A percentile compares a stretch with the other conserved stretches of the same genome.
These are phyloP conservation scores for Nosema granulosis DNA, from an alignment of 371 early-diverging fungal species.

Conservation along the genomic window DNA sequence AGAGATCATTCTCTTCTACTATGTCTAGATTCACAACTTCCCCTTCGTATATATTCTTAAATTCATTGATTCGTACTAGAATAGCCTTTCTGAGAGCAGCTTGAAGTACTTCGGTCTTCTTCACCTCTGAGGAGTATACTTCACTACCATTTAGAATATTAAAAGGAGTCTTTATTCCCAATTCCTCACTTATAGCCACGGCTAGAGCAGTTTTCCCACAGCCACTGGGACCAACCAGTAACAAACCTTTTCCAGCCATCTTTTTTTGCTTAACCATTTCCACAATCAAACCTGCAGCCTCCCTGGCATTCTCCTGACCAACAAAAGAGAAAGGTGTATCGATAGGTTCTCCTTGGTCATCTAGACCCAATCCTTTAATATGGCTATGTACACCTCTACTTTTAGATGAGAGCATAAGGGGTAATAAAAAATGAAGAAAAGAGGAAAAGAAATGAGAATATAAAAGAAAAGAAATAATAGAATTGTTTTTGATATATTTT, in stretches of 20 bases:
- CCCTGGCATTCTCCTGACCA: slow-evolving; percentile 48
- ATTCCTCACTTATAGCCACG: slow-evolving; percentile 54
- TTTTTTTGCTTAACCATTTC: slow-evolving; percentile 55
- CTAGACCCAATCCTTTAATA: slow-evolving; percentile 52
- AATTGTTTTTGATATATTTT: too few species aligned
- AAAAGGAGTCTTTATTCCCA: slow-evolving; percentile 57
- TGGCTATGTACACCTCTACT: slow-evolving; percentile 53
- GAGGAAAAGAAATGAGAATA: too few species aligned
- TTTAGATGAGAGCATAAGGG: slow-evolving; percentile 19
- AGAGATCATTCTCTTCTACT: slow-evolving; percentile 48
- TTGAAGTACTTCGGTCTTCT: slow-evolving; percentile 61
- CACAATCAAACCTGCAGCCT: slow-evolving; percentile 47
- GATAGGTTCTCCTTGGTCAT: slow-evolving; percentile 9
- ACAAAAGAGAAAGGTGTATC: slow-evolving; percentile 26
- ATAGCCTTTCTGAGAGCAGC: slow-evolving; percentile 49
- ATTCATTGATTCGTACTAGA: slow-evolving; percentile 49
- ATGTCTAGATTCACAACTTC: slow-evolving; percentile 61
- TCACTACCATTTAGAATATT: slow-evolving; percentile 55
- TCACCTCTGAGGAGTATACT: slow-evolving; percentile 50
- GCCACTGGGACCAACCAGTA: slow-evolving; percentile 56
- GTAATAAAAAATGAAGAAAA: neutral
- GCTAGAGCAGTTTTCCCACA: slow-evolving; percentile 58
- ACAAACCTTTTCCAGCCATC: slow-evolving; percentile 51
- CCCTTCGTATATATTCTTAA: slow-evolving; percentile 63
- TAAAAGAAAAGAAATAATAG: too few species aligned